phyloP scores from a whole-genome alignment of 768 basidiomycete species.

The Pulveroboletus sp. region DNA sequence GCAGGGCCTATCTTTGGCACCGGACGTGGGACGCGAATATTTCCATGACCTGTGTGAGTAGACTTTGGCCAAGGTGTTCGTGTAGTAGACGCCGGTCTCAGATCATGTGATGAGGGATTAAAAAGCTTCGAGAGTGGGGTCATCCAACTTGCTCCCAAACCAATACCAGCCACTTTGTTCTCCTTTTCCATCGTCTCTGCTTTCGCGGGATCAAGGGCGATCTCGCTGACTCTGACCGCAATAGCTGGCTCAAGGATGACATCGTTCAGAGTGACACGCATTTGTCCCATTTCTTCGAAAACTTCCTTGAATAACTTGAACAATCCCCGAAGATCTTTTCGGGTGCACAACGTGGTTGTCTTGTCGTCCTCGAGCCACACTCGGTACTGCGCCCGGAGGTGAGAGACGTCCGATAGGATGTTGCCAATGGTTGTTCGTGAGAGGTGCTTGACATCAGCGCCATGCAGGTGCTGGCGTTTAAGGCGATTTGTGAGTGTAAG shows the following conservation, averaged over 20 bases:
- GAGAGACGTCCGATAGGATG: constrained; percentile 65
- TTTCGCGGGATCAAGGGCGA: constrained; percentile 59
- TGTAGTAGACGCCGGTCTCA: constrained; percentile 6
- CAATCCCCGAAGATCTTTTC: constrained; percentile 77
- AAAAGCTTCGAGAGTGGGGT: constrained; percentile 83
- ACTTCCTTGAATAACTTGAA: constrained; percentile 84
- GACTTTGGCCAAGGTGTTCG: constrained; percentile 29
- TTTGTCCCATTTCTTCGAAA: constrained; percentile 75
- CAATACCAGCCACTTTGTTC: constrained; percentile 27
- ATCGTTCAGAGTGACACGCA: constrained; percentile 83
- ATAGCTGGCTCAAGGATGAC: constrained; percentile 82
- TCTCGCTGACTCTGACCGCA: constrained; percentile 67
- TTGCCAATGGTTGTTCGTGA: constrained; percentile 76
- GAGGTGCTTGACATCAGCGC: constrained; percentile 82
- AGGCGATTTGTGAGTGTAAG: constrained; percentile 84
- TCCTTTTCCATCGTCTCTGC: constrained; percentile 39
- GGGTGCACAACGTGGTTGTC: constrained; percentile 53
- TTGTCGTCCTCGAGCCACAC: constrained; percentile 72
- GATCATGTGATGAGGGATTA: constrained; percentile 35
- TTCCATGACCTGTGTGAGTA: constrained; percentile 23
- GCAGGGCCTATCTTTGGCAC: constrained; percentile 83
- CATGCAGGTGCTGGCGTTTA: constrained; percentile 83
- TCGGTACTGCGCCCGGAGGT: constrained; percentile 72
- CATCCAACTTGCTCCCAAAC: constrained; percentile 64
- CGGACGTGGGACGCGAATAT: constrained; percentile 36